Evolutionary conservation across 2,329 filamentous ascomycete genomes (phyloP).

Genomic region (Epichloe brachyelytri): DNA sequence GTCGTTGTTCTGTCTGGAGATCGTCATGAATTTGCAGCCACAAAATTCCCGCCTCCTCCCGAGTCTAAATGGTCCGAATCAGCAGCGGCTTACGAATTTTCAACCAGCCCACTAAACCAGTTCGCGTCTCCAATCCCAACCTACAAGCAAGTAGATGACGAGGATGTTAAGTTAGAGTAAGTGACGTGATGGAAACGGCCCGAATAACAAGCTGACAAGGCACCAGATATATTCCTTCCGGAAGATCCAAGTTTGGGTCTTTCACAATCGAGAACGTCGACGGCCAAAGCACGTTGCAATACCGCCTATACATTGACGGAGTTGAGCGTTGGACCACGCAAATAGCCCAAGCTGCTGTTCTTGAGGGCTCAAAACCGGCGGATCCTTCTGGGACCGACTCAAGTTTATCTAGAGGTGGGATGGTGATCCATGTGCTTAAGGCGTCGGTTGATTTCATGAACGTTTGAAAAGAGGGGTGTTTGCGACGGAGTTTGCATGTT

Average conservation of each 20-base stretch:
- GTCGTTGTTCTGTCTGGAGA: slow-evolving; percentile 82
- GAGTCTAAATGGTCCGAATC: slow-evolving; percentile 49
- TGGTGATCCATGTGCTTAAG: background rate
- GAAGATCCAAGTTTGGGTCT: slow-evolving; percentile 74
- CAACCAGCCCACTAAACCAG: slow-evolving; percentile 80
- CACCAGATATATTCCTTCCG: slow-evolving; percentile 60
- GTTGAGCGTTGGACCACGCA: slow-evolving; percentile 60
- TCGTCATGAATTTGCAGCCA: slow-evolving; percentile 93
- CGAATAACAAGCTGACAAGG: slow-evolving; percentile 2
- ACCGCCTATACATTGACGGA: slow-evolving; percentile 73
- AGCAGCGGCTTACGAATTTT: slow-evolving; percentile 76
- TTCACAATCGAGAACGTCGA: slow-evolving; percentile 57
- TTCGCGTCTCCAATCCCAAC: slow-evolving; percentile 81
- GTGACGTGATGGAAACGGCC: slow-evolving; percentile 11
- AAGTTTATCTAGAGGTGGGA: slow-evolving; percentile 8
- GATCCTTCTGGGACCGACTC: slow-evolving; percentile 35
- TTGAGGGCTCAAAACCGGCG: slow-evolving; percentile 16
- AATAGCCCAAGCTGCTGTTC: slow-evolving; percentile 31
- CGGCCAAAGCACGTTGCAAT: slow-evolving; percentile 59
- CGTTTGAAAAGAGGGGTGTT: background rate
- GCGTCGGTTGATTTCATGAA: background rate
- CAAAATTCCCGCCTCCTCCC: slow-evolving; percentile 54
- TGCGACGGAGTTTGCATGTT: background rate
- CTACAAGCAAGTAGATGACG: slow-evolving; percentile 67
- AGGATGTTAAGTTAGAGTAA: slow-evolving; percentile 77